A percentile compares a stretch with the other conserved stretches of the same genome.
These are phyloP conservation scores for Pseudomassariella vexata DNA, from an alignment of 2,329 filamentous ascomycete genomes.

Conservation along the genomic window DNA sequence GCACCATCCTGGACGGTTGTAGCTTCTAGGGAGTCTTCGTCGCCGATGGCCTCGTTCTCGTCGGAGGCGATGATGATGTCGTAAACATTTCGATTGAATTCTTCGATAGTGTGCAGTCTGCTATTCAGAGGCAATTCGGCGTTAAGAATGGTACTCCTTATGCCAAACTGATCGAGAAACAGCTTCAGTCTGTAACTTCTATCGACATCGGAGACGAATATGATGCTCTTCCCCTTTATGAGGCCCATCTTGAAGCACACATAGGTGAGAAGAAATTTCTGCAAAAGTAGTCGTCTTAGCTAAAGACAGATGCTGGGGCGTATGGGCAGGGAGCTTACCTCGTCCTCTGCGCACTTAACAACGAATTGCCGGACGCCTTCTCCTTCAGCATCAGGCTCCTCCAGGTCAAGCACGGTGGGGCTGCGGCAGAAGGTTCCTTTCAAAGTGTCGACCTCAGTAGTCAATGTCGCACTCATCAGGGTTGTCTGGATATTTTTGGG, in stretches of 20 bases:
- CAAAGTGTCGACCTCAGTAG: constrained; percentile 77
- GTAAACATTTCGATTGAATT: constrained; percentile 96
- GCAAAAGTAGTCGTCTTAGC: no score
- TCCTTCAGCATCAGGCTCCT: constrained; percentile 73
- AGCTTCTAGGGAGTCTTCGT: constrained; percentile 26
- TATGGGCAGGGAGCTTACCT: no score
- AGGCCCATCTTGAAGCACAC: constrained; percentile 93
- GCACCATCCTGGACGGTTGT: constrained; percentile 26
- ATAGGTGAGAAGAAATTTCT: constrained; percentile 90
- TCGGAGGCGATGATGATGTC: constrained; percentile 97
- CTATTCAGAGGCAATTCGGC: constrained; percentile 92
- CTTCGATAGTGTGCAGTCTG: constrained; percentile 87
- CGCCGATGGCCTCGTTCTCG: constrained; percentile 75
- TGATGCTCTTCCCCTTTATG: constrained; percentile 85
- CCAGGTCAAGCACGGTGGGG: constrained; percentile 73
- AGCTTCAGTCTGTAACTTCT: constrained; percentile 84
- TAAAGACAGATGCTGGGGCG: no score
- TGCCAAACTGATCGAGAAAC: constrained; percentile 94
- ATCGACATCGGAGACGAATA: constrained; percentile 55
- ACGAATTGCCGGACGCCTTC: constrained; percentile 80
- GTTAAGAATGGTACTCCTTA: constrained; percentile 89
- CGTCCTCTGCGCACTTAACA: constrained; percentile 56
- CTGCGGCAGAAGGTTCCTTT: constrained; percentile 81
- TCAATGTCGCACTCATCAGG: constrained; percentile 90
- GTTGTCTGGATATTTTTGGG: constrained; percentile 85